Evolutionary conservation across 2,329 filamentous ascomycete species (phyloP).

Genomic region (Trichoderma koningii): DNA sequence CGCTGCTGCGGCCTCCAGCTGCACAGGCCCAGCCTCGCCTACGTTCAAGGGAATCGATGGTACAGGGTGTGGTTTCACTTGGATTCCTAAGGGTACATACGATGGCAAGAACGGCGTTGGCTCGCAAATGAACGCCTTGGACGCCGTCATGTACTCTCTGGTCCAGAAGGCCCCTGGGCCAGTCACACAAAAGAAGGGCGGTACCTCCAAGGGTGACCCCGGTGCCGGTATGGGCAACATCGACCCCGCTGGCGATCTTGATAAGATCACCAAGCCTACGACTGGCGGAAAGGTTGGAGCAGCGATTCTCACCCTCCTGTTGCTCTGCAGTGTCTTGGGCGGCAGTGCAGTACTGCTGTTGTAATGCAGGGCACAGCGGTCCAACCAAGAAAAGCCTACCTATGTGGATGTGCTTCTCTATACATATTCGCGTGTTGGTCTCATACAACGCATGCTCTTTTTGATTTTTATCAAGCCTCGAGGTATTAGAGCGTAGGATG

Average conservation of each 20-base stretch:
- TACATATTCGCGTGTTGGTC: conserved; percentile 5
- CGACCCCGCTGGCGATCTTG: conserved; percentile 36
- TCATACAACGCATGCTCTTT: conserved; percentile 6
- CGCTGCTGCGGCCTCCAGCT: conserved; percentile 53
- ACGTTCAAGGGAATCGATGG: conserved; percentile 55
- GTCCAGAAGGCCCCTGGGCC: conserved; percentile 48
- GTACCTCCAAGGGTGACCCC: conserved; percentile 57
- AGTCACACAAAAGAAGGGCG: conserved; percentile 58
- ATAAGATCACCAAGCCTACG: conserved; percentile 44
- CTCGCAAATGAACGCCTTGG: conserved; percentile 68
- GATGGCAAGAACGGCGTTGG: conserved; percentile 66
- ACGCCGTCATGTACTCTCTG: conserved; percentile 63
- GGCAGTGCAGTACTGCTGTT: conserved; percentile 54
- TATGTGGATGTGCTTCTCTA: conserved; percentile 18
- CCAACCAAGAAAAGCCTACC: neutral
- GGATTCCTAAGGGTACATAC: conserved; percentile 55
- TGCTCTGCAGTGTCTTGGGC: conserved; percentile 52
- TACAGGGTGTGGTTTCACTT: conserved; percentile 68
- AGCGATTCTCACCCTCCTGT: conserved; percentile 55
- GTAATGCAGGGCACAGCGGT: conserved; percentile 30
- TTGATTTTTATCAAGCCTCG: neutral
- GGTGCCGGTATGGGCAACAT: conserved; percentile 45
- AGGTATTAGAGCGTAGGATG: conserved; percentile 18
- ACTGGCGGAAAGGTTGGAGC: conserved; percentile 57
- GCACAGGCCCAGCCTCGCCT: conserved; percentile 49